phyloP scores from a whole-genome alignment of 2,329 filamentous ascomycete species.

The Fusarium sp. region DNA sequence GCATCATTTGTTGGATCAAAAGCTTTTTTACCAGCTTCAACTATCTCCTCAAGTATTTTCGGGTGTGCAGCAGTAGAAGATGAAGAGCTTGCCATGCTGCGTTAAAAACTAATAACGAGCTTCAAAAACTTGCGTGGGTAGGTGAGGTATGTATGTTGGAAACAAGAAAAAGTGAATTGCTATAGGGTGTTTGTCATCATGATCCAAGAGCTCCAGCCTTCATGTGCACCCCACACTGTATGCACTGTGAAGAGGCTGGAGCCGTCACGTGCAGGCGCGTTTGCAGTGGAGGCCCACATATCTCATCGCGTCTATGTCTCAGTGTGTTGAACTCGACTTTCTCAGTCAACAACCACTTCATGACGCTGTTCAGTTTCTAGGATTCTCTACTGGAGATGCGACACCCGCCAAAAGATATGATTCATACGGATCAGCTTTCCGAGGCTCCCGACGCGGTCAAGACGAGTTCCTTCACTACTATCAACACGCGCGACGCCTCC shows the following conservation, averaged over 20 bases:
- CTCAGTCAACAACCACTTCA: constrained; percentile 32
- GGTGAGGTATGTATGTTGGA: not conserved
- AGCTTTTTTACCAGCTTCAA: constrained; percentile 58
- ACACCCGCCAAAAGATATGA: constrained; percentile 4
- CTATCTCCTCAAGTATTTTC: constrained; percentile 49
- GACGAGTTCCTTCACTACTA: constrained; percentile 58
- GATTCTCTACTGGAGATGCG: constrained; percentile 34
- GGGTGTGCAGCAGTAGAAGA: constrained; percentile 33
- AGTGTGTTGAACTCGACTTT: constrained; percentile 1
- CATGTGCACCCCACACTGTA: constrained; percentile 39
- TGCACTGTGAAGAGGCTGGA: constrained; percentile 17
- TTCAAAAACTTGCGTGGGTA: not conserved
- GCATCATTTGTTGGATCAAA: constrained; percentile 57
- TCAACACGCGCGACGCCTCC: constrained; percentile 75
- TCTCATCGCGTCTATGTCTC: constrained; percentile 16
- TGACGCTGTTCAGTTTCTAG: constrained; percentile 25
- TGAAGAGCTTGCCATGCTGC: constrained; percentile 45
- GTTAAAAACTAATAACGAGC: not conserved
- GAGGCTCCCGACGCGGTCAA: constrained; percentile 34
- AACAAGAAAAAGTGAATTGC: constrained; percentile 14
- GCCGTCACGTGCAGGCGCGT: constrained; percentile 44
- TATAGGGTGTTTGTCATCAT: constrained; percentile 39
- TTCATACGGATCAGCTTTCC: constrained; percentile 30
- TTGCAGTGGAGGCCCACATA: constrained; percentile 3
- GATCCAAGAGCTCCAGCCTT: constrained; percentile 25